Evolutionary conservation across 306 rosid genomes (phyloP).

Genomic region (Neltuma alba): DNA sequence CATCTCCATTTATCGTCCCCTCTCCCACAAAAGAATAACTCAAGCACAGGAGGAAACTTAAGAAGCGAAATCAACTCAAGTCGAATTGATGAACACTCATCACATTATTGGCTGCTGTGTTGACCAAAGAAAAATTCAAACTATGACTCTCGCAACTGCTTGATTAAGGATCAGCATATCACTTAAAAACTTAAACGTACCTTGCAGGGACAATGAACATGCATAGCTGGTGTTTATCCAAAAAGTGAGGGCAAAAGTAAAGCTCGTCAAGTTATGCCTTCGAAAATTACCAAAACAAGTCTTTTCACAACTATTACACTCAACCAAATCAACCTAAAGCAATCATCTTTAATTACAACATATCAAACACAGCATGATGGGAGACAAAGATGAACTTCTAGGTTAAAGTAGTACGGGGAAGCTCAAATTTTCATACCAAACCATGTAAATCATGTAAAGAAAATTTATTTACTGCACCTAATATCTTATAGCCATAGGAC

Average conservation of each 20-base stretch:
- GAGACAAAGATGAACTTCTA: conserved; percentile 12
- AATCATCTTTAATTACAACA: not conserved
- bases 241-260: not conserved
- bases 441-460: not conserved
- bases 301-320: conserved; percentile 14
- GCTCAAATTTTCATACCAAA: not conserved
- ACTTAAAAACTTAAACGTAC: not conserved
- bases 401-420: not conserved
- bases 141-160: not conserved
- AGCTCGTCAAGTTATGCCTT: not conserved
- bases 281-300: not conserved
- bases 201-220: not conserved
- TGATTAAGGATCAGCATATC: not conserved
- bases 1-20: not conserved
- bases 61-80: not conserved
- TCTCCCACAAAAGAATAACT: not conserved
- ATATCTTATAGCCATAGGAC: not conserved
- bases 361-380: conserved; percentile 1
- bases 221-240: not conserved
- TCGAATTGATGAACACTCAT: not conserved
- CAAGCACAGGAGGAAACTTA: not conserved
- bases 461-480: conserved; percentile 1
- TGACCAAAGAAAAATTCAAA: not conserved
- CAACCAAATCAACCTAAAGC: conserved; percentile 6
- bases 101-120: not conserved